These are phyloP conservation scores for Leptographium flavum DNA, from an alignment of 2,329 filamentous ascomycete genomes.

Conservation along the genomic window DNA sequence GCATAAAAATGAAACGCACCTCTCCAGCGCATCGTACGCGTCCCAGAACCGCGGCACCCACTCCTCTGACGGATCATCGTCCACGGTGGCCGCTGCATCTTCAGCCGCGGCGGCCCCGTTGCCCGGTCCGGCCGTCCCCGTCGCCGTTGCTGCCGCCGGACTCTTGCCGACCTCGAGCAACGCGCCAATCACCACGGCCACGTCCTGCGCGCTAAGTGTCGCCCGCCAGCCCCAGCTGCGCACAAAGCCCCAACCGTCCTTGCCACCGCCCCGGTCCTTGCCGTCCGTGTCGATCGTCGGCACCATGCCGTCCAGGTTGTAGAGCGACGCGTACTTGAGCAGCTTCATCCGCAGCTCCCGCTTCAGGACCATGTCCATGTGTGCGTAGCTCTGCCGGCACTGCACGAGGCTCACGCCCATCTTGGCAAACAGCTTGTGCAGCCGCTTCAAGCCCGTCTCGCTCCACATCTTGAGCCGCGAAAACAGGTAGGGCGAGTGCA, in stretches of 20 bases:
- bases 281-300: constrained; percentile 62
- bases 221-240: constrained; percentile 96
- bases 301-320: constrained; percentile 87
- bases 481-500: constrained; percentile 90
- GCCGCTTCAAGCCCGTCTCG: constrained; percentile 70
- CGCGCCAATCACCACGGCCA: constrained; percentile 82
- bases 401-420: constrained; percentile 94
- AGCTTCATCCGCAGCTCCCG: constrained; percentile 65
- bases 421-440: constrained; percentile 91
- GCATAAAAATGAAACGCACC: constrained; percentile 30
- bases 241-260: constrained; percentile 94
- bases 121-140: constrained; percentile 19
- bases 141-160: constrained; percentile 16
- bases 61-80: constrained; percentile 30
- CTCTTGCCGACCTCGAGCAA: constrained; percentile 79
- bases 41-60: constrained; percentile 57
- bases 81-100: constrained; percentile 27
- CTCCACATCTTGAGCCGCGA: constrained; percentile 90
- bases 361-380: constrained; percentile 98
- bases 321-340: constrained; percentile 81
- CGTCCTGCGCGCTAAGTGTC: constrained; percentile 82
- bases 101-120: constrained; percentile 31
- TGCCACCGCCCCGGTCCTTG: constrained; percentile 53
- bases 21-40: constrained; percentile 56
- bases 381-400: constrained; percentile 88